A percentile compares a stretch with the other conserved stretches of the same genome.
Conservation (phyloP, 345 rosid species). For the Angophora floribunda region DNA sequence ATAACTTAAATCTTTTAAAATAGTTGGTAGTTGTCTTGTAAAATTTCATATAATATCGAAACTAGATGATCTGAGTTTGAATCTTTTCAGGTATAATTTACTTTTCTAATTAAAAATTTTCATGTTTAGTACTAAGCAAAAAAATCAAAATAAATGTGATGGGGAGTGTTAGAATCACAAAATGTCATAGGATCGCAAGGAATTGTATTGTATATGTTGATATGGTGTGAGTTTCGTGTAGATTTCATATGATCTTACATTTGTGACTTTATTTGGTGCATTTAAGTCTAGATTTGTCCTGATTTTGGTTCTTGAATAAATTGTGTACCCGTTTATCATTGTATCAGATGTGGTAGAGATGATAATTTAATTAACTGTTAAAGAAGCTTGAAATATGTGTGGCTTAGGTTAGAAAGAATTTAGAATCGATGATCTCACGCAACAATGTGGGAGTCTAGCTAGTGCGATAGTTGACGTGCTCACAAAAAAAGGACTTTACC, state of each 20-base stretch:
- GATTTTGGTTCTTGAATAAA: background rate
- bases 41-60: rapidly evolving
- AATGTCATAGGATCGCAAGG: background rate
- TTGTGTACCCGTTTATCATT: background rate
- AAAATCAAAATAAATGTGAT: no score
- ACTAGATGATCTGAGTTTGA: rapidly evolving
- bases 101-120: no score
- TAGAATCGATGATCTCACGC: background rate
- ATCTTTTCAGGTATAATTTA: no score
- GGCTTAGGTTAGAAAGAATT: background rate
- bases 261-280: background rate
- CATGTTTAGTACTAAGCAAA: no score
- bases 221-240: background rate
- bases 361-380: background rate
- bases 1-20: no score
- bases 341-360: background rate
- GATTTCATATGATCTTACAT: background rate
- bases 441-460: background rate
- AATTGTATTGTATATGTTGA: no score
- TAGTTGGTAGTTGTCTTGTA: rapidly evolving
- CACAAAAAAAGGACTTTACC: background rate
- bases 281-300: background rate
- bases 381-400: background rate
- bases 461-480: background rate
- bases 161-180: no score